Conservation (phyloP, 106 monocot species). For the Dendrobium chrysotoxum region DNA sequence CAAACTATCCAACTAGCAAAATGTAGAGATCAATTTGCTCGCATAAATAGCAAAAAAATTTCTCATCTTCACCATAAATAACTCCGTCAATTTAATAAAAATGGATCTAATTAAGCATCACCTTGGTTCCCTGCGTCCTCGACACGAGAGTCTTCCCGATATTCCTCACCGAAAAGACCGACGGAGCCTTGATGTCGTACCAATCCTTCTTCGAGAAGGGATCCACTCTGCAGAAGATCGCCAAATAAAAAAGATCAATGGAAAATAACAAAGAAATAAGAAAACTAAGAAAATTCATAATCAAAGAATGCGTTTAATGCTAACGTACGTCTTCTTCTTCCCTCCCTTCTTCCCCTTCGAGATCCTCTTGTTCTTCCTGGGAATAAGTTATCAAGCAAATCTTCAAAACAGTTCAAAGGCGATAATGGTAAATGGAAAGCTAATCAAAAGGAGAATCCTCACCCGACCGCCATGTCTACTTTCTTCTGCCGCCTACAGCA, state of each 20-base stretch:
- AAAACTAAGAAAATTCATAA: neutral
- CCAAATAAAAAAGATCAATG: neutral
- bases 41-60: neutral
- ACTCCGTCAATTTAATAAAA: neutral
- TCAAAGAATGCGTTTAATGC: neutral
- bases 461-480: slow-evolving; percentile 17
- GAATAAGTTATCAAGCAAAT: neutral
- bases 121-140: slow-evolving; percentile 96
- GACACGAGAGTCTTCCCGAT: slow-evolving; percentile 95
- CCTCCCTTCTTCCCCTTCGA: slow-evolving; percentile 98
- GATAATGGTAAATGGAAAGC: neutral
- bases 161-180: slow-evolving; percentile 58
- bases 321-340: slow-evolving; percentile 83
- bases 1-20: too few relatives aligned
- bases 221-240: slow-evolving; percentile 52
- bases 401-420: neutral
- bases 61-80: neutral
- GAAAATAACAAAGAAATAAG: neutral
- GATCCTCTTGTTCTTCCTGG: slow-evolving; percentile 92
- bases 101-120: neutral
- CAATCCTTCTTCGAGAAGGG: slow-evolving; percentile 95
- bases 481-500: neutral
- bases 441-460: slow-evolving; percentile 2
- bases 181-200: slow-evolving; percentile 95
- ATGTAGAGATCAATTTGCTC: too few relatives aligned